phyloP scores from a whole-genome alignment of 164 flowering plant genomes.

The Saururus chinensis region DNA sequence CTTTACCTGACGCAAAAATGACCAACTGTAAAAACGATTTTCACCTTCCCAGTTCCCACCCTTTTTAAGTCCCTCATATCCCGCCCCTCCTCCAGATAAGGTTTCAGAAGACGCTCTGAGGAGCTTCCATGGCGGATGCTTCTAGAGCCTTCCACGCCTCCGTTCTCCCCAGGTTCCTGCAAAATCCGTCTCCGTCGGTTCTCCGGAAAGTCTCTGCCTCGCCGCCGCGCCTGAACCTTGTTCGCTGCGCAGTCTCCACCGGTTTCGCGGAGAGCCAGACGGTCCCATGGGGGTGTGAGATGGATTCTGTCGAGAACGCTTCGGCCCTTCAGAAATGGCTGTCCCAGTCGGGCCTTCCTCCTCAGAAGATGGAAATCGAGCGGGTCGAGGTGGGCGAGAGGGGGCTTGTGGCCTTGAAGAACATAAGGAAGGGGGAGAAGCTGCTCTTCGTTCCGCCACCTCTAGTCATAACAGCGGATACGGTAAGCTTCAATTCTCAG shows the following conservation, averaged over 20 bases:
- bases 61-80: no score
- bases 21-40: not conserved
- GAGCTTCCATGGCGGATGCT: conserved; percentile 3
- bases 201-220: not conserved
- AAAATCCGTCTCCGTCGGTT: not conserved
- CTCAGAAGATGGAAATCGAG: conserved; percentile 72
- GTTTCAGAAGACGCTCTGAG: not conserved
- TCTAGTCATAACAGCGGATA: conserved; percentile 65
- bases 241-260: not conserved
- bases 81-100: conserved; percentile 1
- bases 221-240: not conserved
- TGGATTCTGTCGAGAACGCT: conserved; percentile 77
- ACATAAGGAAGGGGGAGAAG: conserved; percentile 83
- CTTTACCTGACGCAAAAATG: not conserved
- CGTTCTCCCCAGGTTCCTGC: not conserved
- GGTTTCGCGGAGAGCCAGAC: conserved; percentile 1
- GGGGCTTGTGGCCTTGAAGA: conserved; percentile 80
- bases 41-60: no score
- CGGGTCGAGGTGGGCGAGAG: conserved; percentile 83
- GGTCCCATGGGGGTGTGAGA: conserved; percentile 85
- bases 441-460: conserved; percentile 89
- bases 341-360: conserved; percentile 60
- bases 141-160: not conserved
- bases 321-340: conserved; percentile 67
- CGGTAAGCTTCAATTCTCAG: conserved; percentile 25